A percentile compares a stretch with the other conserved stretches of the same genome.
Evolutionary conservation across 1,284 basidiomycete species (phyloP).

Genomic region (Malassezia japonica): DNA sequence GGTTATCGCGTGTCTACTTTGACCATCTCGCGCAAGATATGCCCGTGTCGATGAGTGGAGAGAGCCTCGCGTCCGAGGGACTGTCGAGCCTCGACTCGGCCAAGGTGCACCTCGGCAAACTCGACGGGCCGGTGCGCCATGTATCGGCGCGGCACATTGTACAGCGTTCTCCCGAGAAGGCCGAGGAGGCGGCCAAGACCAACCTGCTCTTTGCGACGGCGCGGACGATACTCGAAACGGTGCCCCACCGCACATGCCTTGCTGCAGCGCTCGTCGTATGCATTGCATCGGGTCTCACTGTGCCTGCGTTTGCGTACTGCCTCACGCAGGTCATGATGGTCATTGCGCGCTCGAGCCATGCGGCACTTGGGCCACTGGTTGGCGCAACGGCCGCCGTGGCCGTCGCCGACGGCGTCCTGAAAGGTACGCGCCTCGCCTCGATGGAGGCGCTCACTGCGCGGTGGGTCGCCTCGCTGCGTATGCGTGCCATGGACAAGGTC

Average conservation of each 20-base stretch:
- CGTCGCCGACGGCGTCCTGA: conserved; percentile 62
- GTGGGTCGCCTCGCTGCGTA: conserved; percentile 68
- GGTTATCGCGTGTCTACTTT: too few relatives aligned
- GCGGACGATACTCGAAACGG: conserved; percentile 50
- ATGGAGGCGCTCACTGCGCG: conserved; percentile 60
- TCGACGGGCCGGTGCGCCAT: too few relatives aligned
- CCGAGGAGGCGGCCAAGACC: background rate
- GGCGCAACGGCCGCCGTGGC: conserved; percentile 61
- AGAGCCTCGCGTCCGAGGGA: background rate
- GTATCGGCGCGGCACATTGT: background rate
- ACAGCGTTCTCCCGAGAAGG: background rate
- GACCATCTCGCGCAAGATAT: too few relatives aligned
- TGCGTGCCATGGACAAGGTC: conserved; percentile 57
- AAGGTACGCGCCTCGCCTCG: conserved; percentile 54
- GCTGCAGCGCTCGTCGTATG: conserved; percentile 56
- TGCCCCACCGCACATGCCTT: conserved; percentile 66
- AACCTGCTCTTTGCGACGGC: conserved; percentile 2
- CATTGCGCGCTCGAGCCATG: background rate
- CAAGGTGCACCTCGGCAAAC: background rate
- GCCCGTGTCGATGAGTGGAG: background rate
- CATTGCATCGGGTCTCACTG: conserved; percentile 66
- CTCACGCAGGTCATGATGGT: conserved; percentile 67
- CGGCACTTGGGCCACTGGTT: conserved; percentile 35
- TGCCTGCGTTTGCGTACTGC: conserved; percentile 81
- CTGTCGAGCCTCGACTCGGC: too few relatives aligned